These are phyloP conservation scores for Irpex lacteus DNA, from an alignment of 1,284 basidiomycete genomes.

Conservation along the genomic window DNA sequence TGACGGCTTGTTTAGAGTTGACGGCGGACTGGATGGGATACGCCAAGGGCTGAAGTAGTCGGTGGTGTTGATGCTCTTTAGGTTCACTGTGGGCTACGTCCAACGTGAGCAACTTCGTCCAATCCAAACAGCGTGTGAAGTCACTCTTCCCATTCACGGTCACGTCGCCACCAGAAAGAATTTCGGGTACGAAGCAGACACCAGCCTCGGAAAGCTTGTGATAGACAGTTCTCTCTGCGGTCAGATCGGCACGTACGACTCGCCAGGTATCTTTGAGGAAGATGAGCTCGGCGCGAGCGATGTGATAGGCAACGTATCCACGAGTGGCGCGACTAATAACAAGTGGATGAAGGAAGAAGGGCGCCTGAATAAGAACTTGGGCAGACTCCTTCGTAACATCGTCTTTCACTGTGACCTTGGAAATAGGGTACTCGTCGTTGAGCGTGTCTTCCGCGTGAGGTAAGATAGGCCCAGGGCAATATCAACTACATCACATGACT, in stretches of 20 bases:
- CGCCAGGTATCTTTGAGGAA: slow-evolving; percentile 9
- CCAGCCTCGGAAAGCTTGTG: not conserved
- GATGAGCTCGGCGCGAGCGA: not conserved
- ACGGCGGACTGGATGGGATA: not conserved
- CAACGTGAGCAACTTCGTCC: not conserved
- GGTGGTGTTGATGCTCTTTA: not conserved
- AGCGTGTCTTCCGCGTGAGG: slow-evolving; percentile 1
- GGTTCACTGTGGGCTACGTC: not conserved
- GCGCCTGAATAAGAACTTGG: not conserved
- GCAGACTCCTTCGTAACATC: not conserved
- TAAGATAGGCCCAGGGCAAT: not conserved
- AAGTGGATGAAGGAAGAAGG: not conserved
- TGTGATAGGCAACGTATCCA: slow-evolving; percentile 4
- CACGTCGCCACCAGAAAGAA: slow-evolving; percentile 4
- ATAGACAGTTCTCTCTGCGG: not conserved
- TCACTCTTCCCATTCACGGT: not conserved
- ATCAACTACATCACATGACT: no score
- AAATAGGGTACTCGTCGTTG: not conserved
- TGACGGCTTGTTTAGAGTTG: not conserved
- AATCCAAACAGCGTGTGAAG: not conserved
- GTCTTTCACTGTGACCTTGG: not conserved
- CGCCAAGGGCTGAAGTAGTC: slow-evolving; percentile 4
- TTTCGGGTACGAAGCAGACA: not conserved
- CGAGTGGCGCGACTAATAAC: slow-evolving; percentile 3
- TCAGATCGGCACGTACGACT: not conserved